These are phyloP conservation scores for Pholiota conissans DNA, from an alignment of 768 basidiomycete species.

Conservation along the genomic window DNA sequence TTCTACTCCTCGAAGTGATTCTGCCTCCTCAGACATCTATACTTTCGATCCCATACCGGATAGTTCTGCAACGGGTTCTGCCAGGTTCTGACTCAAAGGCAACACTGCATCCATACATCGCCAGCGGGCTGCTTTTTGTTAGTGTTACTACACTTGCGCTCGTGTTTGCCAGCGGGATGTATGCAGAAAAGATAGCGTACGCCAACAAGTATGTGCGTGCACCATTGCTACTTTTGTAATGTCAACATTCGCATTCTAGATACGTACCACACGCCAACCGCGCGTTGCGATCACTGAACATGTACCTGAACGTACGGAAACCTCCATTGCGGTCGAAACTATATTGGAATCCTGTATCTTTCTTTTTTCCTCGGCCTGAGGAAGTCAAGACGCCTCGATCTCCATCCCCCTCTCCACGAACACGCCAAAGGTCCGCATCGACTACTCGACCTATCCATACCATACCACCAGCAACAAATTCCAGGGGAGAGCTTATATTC, in stretches of 20 bases:
- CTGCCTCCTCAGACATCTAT: constrained; percentile 63
- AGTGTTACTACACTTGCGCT: constrained; percentile 87
- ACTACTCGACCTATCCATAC: constrained; percentile 64
- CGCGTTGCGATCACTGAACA: constrained; percentile 89
- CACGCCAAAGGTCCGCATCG: constrained; percentile 31
- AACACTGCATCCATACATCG: constrained; percentile 69
- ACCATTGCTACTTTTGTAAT: not conserved
- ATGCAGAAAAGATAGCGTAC: constrained; percentile 93
- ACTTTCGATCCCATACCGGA: constrained; percentile 61
- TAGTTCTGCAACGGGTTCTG: constrained; percentile 45
- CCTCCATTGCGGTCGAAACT: constrained; percentile 68
- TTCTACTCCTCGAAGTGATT: constrained; percentile 76
- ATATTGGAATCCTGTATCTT: constrained; percentile 52
- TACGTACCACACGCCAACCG: constrained; percentile 97
- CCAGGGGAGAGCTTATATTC: constrained; percentile 96
- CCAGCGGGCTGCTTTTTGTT: constrained; percentile 81
- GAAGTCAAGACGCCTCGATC: constrained; percentile 29
- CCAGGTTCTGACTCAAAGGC: constrained; percentile 47
- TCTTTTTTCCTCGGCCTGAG: constrained; percentile 53
- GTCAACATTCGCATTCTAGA: constrained; percentile 41
- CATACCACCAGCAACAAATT: constrained; percentile 88
- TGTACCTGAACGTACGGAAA: constrained; percentile 93
- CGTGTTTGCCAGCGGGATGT: constrained; percentile 97
- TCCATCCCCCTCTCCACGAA: constrained; percentile 38
- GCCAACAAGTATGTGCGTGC: constrained; percentile 78